Conservation (phyloP, 768 basidiomycete species). For the Mycena rebaudengoi region DNA sequence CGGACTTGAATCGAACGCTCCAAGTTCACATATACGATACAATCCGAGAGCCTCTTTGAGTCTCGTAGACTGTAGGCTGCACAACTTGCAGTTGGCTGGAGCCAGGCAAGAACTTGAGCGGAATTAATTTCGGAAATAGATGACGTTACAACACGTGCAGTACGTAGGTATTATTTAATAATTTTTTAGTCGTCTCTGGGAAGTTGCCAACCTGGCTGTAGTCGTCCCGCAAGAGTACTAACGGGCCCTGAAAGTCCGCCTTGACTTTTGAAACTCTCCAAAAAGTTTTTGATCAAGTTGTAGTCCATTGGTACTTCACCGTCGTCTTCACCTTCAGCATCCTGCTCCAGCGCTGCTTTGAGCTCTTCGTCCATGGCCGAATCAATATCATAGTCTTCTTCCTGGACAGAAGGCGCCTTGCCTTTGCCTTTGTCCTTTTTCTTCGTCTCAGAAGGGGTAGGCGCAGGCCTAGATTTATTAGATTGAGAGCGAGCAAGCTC, state of each 20-base stretch:
- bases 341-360: conserved; percentile 63
- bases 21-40: no score
- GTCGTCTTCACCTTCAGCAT: conserved; percentile 56
- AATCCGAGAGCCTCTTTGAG: no score
- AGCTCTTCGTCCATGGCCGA: conserved; percentile 92
- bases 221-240: conserved; percentile 84
- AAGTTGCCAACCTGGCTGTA: conserved; percentile 78
- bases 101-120: no score
- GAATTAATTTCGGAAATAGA: no score
- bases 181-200: no score
- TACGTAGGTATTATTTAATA: no score
- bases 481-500: conserved; percentile 67
- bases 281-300: conserved; percentile 93
- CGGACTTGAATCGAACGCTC: no score
- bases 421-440: conserved; percentile 41
- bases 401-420: conserved; percentile 54
- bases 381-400: conserved; percentile 74
- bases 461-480: conserved; percentile 23
- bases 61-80: no score
- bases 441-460: conserved; percentile 13
- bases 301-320: conserved; percentile 74
- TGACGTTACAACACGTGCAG: no score
- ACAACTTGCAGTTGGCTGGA: no score
- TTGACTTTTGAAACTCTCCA: conserved; percentile 96
- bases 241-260: conserved; percentile 91